Conservation (phyloP, 352 stramenopile genomes). For the Plasmopara halstedii region DNA sequence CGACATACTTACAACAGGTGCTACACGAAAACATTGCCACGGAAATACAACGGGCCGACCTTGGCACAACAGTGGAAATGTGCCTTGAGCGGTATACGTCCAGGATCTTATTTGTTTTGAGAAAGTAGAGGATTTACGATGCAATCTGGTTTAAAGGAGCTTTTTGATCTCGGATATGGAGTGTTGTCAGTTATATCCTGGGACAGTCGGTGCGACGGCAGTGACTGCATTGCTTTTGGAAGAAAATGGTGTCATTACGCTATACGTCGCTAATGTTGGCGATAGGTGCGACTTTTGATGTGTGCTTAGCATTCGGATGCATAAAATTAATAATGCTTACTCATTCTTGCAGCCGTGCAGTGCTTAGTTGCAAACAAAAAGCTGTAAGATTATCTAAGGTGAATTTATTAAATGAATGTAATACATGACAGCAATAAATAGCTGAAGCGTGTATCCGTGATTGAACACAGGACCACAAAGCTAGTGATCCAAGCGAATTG, state of each 20-base stretch:
- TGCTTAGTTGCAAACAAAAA: conserved; percentile 45
- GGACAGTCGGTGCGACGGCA: conserved; percentile 49
- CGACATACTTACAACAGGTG: conserved; percentile 51
- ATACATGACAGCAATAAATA: too few relatives aligned
- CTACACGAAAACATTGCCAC: conserved; percentile 56
- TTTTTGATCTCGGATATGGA: conserved; percentile 76
- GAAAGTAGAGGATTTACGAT: neutral
- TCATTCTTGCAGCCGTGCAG: conserved; percentile 41
- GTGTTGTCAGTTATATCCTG: conserved; percentile 45
- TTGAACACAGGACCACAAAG: conserved; percentile 55
- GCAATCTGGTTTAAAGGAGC: conserved; percentile 26
- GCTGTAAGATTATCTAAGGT: conserved; percentile 55
- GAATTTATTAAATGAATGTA: too few relatives aligned
- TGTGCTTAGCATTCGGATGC: too few relatives aligned
- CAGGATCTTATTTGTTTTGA: neutral
- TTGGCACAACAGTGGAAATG: conserved; percentile 46
- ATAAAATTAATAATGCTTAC: neutral
- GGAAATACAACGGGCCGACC: conserved; percentile 32
- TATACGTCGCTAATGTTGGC: conserved; percentile 66
- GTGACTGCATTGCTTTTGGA: conserved; percentile 47
- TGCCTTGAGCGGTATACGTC: conserved; percentile 60
- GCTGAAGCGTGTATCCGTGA: neutral
- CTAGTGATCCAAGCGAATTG: conserved; percentile 43
- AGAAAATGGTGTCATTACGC: conserved; percentile 23
- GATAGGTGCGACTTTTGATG: conserved; percentile 76